Base-by-base conservation (phyloP, 805 yeast genomes). In the Sporopachydermia quercuum region DNA sequence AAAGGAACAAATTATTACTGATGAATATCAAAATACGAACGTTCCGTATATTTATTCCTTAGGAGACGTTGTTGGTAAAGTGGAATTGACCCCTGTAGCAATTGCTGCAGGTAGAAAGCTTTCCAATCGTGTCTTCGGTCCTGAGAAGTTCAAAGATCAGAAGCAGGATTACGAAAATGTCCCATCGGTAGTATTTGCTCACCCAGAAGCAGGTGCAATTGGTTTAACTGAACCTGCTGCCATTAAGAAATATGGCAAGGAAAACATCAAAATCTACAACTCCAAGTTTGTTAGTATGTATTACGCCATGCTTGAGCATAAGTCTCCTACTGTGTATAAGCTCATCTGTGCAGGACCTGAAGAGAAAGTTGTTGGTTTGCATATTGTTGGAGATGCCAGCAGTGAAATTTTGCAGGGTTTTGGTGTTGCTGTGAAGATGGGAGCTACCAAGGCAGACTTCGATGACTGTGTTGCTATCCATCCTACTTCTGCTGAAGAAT, bases 391-490 rank as follows among this genome's bases (percentile, higher is more conserved):
- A 45, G 97, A 87, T 53, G 62, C 74, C 5, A 75, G 91, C 39
- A 76, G 94, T 19, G 99, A 91, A 62, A 87, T 91, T 43, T 70
- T 91, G 51, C 99, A 91, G 68, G 99, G 98, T 33, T 91, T 91
- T 54, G 98, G 97, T 43, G 98, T 87, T 40, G 98, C 98, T 39
- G 66, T 91, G 47, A 87, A 87, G 65, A 91, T 91, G 98, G 99
- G 99, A 23, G 98, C 98, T 35, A 91, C 99, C 30, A 91, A 91
- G 68, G 74, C 74, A 37, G 96, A 91, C 59, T 91, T 91, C 48
- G 99, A 91, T 62, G 76, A 66, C 58, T 83, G 93, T 65, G 97
- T 91, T 36, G 99, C 99, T 30, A 91, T 91, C 56, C 99, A 91
- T 58, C 99, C 99, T 46, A 91, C 98, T 2, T 76, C 93, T 48